Evolutionary conservation across 2,329 filamentous ascomycete species (phyloP), one percentile per base, ranked within the genome.

Genomic region (Cryphonectria naterciae): DNA sequence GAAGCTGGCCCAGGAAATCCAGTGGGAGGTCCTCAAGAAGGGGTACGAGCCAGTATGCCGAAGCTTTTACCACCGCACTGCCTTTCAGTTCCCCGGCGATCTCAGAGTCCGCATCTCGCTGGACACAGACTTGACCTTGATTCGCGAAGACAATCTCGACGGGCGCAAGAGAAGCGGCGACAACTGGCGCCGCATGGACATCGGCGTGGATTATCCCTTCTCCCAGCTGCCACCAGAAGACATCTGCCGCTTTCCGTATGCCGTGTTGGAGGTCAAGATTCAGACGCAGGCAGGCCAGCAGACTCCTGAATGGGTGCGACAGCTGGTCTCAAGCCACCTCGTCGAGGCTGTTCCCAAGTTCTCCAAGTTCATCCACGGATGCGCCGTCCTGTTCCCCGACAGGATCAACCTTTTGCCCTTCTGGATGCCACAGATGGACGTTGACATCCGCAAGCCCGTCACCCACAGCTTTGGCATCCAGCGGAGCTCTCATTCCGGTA

Each of bases 301-400:
- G 78, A 94, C 96, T 19, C 96, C 96, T 0, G 93, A 97, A 78
- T 99, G 96, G 96, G 95, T 99, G 76, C 91, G 94, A 32, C 94
- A 98, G 78, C 87, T 99, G 67, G 97, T 94, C 61, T 88, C 93
- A 17, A 97, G 94, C 73, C 96, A 99, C 83, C 87, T 99, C 22
- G 96, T 99, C 2, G 96, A 99, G 83, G 95, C 96, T n/a, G 95
- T 99, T 2, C 96, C 96, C 73, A 99, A 99, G 79, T 99, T 98
- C 82, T 98, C 94, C 78, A 99, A 99, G 83, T 99, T 98, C 80
- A 98, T 99, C 71, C 96, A 99, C 80, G 96, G 96, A 71, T 94
- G 92, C 1, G 95, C 95, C 13, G 93, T 89, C 15, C 83, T 99
- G 62, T 97, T 98, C 80, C 95, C 95, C 0, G 88, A 91, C 61